Evolutionary conservation across 192 early-diverging fungal species (phyloP).

Genomic region (Chytriomyces sp.): DNA sequence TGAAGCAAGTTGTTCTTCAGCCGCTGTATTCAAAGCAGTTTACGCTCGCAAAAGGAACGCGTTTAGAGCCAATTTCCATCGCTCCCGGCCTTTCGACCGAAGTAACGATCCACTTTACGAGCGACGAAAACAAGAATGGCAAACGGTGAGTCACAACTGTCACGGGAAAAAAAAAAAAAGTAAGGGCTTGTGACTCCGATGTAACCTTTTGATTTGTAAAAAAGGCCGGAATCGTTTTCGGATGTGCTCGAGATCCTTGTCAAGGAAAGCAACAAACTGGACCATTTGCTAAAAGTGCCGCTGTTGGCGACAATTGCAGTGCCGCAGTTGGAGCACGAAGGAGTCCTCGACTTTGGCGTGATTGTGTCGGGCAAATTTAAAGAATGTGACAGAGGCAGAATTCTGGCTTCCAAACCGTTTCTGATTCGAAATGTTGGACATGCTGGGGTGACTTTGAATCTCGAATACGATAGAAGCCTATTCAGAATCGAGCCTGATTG

Average conservation of each 20-base stretch:
- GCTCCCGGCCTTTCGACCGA: conserved; percentile 42
- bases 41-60: conserved; percentile 26
- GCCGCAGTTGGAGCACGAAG: conserved; percentile 34
- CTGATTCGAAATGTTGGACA: conserved; percentile 2
- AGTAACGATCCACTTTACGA: conserved; percentile 29
- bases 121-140: background rate
- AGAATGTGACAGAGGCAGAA: background rate
- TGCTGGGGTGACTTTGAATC: background rate
- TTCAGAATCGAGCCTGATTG: conserved; percentile 2
- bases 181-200: too few species aligned
- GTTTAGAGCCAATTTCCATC: conserved; percentile 24
- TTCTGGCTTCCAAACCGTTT: background rate
- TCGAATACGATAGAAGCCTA: conserved; percentile 18
- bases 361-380: conserved; percentile 16
- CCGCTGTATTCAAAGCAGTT: conserved; percentile 38
- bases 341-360: conserved; percentile 48
- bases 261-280: conserved; percentile 18
- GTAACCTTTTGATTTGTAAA: background rate
- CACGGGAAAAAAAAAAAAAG: too few species aligned
- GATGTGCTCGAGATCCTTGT: conserved; percentile 38
- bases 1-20: conserved; percentile 38
- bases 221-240: background rate
- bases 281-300: conserved; percentile 32
- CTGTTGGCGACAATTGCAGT: conserved; percentile 43
- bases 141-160: background rate